Conservation (phyloP, 805 yeast species). For the Hemisphaericaspora nanyangensis region DNA sequence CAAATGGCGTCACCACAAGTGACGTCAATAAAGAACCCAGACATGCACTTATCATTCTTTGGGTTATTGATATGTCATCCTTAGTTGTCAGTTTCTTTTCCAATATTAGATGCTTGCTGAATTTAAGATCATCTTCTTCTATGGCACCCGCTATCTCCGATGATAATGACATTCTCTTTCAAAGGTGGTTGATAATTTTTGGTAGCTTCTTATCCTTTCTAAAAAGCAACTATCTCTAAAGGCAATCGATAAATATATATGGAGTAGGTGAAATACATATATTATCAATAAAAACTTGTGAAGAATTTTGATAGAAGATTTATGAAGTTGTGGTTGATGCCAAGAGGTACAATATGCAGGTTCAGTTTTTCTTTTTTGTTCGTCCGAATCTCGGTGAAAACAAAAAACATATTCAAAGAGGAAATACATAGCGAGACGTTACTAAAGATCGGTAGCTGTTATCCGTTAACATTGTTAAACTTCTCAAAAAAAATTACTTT, state of each 20-base stretch:
- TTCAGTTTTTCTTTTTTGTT: no score
- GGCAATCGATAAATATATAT: no score
- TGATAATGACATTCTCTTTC: slow-evolving; percentile 29
- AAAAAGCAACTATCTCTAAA: no score
- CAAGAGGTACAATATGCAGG: no score
- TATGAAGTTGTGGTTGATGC: no score
- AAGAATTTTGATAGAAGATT: no score
- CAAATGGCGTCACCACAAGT: slow-evolving; percentile 73
- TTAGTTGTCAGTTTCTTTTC: neutral
- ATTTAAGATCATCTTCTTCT: slow-evolving; percentile 25
- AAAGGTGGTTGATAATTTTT: neutral
- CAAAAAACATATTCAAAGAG: neutral
- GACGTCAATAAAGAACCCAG: slow-evolving; percentile 73
- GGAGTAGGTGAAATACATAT: no score
- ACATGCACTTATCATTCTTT: slow-evolving; percentile 76
- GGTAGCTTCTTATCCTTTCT: neutral
- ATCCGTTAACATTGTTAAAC: no score
- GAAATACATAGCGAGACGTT: neutral
- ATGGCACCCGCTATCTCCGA: slow-evolving; percentile 40
- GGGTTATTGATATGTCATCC: slow-evolving; percentile 41
- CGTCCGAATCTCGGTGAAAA: neutral
- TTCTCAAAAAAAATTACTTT: no score
- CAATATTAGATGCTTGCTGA: slow-evolving; percentile 2
- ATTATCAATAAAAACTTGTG: no score
- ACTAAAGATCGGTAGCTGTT: no score